phyloP scores from a whole-genome alignment of 1,284 basidiomycete species.

The Leccinum fallax region DNA sequence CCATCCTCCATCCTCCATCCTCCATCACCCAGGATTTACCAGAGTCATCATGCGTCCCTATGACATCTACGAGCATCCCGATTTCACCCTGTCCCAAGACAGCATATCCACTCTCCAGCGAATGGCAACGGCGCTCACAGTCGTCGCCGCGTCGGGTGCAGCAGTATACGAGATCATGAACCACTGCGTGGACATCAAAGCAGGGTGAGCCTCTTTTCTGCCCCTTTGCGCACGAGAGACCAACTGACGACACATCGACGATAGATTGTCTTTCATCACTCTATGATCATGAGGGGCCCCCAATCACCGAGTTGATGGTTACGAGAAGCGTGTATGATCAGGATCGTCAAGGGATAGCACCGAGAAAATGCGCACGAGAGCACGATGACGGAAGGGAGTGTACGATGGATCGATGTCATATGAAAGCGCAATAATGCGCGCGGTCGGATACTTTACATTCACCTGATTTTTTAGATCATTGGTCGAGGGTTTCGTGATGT shows the following conservation, averaged over 20 bases:
- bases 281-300: slow-evolving; percentile 12
- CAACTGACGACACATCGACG: slow-evolving; percentile 1
- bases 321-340: neutral
- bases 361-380: neutral
- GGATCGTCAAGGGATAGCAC: neutral
- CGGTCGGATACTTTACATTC: slow-evolving; percentile 5
- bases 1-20: neutral
- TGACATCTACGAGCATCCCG: slow-evolving; percentile 54
- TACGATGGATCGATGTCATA: slow-evolving; percentile 8
- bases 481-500: neutral
- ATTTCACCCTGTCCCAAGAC: slow-evolving; percentile 40
- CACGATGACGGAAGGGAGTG: neutral
- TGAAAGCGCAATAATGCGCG: slow-evolving; percentile 12
- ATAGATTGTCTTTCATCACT: slow-evolving; percentile 14
- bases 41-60: slow-evolving; percentile 45
- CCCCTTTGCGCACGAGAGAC: neutral
- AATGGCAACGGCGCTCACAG: slow-evolving; percentile 29
- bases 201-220: slow-evolving; percentile 17
- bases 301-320: neutral
- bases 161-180: slow-evolving; percentile 33
- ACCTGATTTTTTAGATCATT: neutral
- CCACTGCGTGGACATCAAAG: slow-evolving; percentile 10
- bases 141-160: slow-evolving; percentile 36
- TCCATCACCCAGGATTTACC: neutral
- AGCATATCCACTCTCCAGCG: slow-evolving; percentile 28